Conservation (phyloP, 805 yeast genomes). For the Yarrowia keelungensis region DNA sequence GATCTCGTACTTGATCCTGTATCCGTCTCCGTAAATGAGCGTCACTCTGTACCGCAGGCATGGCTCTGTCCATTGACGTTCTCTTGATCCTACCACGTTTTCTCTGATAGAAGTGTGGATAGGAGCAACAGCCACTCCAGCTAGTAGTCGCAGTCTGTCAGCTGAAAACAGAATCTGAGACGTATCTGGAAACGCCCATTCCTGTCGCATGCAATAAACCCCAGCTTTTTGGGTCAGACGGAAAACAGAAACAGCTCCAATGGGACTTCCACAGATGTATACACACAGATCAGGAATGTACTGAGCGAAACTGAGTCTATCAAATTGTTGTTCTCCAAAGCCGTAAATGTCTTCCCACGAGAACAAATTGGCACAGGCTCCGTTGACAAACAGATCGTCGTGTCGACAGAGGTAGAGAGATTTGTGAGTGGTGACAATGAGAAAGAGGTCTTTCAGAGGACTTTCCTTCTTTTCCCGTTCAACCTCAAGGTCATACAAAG, state of each 20-base stretch:
- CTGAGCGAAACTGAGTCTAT: conserved; percentile 48
- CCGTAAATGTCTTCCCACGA: conserved; percentile 46
- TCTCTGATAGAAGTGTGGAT: conserved; percentile 19
- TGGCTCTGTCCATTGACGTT: conserved; percentile 25
- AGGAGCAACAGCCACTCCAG: conserved; percentile 23
- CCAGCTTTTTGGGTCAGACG: conserved; percentile 51
- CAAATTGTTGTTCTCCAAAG: conserved; percentile 41
- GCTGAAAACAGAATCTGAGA: conserved; percentile 26
- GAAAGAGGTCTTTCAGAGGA: conserved; percentile 48
- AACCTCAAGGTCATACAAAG: not conserved
- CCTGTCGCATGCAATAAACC: conserved; percentile 55
- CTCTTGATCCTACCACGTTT: conserved; percentile 7
- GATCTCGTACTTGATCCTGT: conserved; percentile 23
- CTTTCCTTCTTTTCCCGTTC: conserved; percentile 43
- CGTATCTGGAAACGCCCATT: conserved; percentile 44
- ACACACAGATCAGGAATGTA: conserved; percentile 54
- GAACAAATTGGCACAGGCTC: conserved; percentile 56
- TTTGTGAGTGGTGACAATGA: conserved; percentile 56
- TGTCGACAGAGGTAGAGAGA: conserved; percentile 56
- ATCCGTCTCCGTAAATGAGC: conserved; percentile 24
- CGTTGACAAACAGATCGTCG: conserved; percentile 57
- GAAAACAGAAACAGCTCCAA: conserved; percentile 19
- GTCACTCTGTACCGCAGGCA: conserved; percentile 21
- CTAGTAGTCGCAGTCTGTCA: conserved; percentile 15
- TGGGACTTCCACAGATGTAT: conserved; percentile 51